These are phyloP conservation scores for Sphaerulina vaccinii DNA, from an alignment of 2,329 filamentous ascomycete species.

Conservation along the genomic window DNA sequence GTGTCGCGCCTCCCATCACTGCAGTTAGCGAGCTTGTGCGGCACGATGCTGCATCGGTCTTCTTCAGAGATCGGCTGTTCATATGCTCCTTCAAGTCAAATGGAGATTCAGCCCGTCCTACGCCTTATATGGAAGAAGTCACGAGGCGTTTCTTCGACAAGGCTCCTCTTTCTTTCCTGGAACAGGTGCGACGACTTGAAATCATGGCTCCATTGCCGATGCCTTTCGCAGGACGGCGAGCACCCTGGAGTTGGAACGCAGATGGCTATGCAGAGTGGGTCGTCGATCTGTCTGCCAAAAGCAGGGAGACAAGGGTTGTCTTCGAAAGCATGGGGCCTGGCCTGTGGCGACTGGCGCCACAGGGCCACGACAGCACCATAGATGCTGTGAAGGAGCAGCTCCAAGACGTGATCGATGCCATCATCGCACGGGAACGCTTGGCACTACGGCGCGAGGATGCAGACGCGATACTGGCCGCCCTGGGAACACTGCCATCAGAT, in stretches of 20 bases:
- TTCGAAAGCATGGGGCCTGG: background rate
- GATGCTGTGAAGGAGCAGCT: background rate
- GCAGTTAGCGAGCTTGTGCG: slow-evolving; percentile 1
- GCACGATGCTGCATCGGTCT: background rate
- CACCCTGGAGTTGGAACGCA: no score
- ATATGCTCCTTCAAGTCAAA: background rate
- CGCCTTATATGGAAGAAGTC: background rate
- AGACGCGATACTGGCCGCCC: background rate
- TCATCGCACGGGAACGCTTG: background rate
- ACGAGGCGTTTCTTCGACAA: background rate
- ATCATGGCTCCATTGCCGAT: background rate
- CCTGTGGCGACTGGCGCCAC: background rate
- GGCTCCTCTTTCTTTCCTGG: background rate
- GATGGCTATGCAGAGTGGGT: slow-evolving; percentile 2
- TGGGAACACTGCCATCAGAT: background rate
- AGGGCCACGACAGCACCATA: background rate
- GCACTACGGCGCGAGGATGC: slow-evolving; percentile 1
- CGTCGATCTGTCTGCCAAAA: background rate
- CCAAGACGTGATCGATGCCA: background rate
- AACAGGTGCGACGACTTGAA: slow-evolving; percentile 4
- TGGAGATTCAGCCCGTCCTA: background rate
- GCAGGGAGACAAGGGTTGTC: background rate
- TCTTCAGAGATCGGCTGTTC: slow-evolving; percentile 6
- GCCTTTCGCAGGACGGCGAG: no score
- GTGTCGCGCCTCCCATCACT: background rate